Base-by-base conservation (phyloP, 2,329 filamentous ascomycete genomes). In the Exophiala spinifera region DNA sequence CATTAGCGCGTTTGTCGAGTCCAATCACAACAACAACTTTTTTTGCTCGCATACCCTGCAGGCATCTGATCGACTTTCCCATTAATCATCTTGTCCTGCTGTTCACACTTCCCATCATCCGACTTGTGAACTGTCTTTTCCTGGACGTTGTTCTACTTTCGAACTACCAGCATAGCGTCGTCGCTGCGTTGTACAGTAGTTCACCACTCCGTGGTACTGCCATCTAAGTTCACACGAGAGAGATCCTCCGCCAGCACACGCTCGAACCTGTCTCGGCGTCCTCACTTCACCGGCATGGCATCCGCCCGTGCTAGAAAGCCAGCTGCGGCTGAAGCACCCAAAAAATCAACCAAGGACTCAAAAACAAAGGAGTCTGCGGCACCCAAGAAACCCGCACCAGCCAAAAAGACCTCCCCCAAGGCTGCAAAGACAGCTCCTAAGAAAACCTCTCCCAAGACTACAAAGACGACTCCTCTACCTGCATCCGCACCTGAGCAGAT, bases 271-370 rank as follows among this genome's bases (percentile, higher is more conserved):
- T 39, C 31, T 33, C 28, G n/a, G 14, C 48, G 25, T 28, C 37
- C 34, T 31, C 17, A 37, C 17, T 4, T 23, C 37, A 33, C 36
- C 36, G 45, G n/a, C 19, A 58, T 58, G 61, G 50, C 61, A 19
- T 19, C 56, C n/a, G 53, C 61, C 45, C 56, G 56, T 43, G 25
- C 53, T 49, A 49, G 54, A 40, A 60, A 56, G 40, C 31, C 55
- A n/a, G 31, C 51, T 36, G 47, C 51, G 10, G 46, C 52, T 3
- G 52, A 49, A 20, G 51, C 53, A 33, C 25, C 56, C 31, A 53
- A 43, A 44, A 58, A 46, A 40, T 31, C 53, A 21, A 43, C 43
- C 25, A 56, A 46, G 43, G 56, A 60, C 43, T n/a, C 46, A 31
- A 53, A 57, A 40, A 21, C 37, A 11, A 52, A 37, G 39, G 4